Conservation (phyloP, 2,329 filamentous ascomycete species). For the Penicillium sp. region DNA sequence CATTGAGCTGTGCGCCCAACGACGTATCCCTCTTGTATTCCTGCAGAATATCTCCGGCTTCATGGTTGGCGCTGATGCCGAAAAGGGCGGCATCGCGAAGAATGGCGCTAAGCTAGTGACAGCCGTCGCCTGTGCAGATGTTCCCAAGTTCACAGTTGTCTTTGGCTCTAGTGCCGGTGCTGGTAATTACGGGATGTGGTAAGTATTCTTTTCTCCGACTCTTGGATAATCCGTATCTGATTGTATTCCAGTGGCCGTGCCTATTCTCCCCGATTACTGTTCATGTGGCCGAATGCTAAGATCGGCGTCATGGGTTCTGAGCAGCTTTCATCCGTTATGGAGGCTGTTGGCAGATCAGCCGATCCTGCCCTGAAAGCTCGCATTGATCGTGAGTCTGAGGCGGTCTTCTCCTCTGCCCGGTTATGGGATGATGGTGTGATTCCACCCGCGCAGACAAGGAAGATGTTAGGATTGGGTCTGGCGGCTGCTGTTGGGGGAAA, state of each 20-base stretch:
- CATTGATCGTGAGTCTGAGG: slow-evolving; percentile 87
- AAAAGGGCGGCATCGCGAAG: slow-evolving; percentile 93
- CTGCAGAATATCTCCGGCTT: slow-evolving; percentile 96
- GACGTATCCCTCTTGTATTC: slow-evolving; percentile 84
- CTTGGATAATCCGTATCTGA: neutral
- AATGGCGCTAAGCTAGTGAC: slow-evolving; percentile 96
- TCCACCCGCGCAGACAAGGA: slow-evolving; percentile 67
- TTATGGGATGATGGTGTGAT: slow-evolving; percentile 89
- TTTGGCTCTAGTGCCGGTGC: slow-evolving; percentile 90
- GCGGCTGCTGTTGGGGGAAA: slow-evolving; percentile 65
- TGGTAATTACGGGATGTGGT: slow-evolving; percentile 97
- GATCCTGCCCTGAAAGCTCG: slow-evolving; percentile 75
- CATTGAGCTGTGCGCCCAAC: slow-evolving; percentile 87
- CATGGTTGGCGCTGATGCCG: slow-evolving; percentile 92
- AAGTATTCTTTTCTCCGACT: slow-evolving; percentile 26
- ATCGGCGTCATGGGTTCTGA: slow-evolving; percentile 95
- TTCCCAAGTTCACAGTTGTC: slow-evolving; percentile 95
- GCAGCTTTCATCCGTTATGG: slow-evolving; percentile 89
- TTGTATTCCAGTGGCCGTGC: slow-evolving; percentile 65
- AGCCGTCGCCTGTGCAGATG: slow-evolving; percentile 86
- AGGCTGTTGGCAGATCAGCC: slow-evolving; percentile 76
- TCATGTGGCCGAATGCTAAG: slow-evolving; percentile 97
- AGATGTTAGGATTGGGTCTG: slow-evolving; percentile 67
- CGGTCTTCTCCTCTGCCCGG: slow-evolving; percentile 78
- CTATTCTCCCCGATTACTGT: slow-evolving; percentile 84